Conservation (phyloP, 2,329 filamentous ascomycete genomes). For the Sporothrix pallida region DNA sequence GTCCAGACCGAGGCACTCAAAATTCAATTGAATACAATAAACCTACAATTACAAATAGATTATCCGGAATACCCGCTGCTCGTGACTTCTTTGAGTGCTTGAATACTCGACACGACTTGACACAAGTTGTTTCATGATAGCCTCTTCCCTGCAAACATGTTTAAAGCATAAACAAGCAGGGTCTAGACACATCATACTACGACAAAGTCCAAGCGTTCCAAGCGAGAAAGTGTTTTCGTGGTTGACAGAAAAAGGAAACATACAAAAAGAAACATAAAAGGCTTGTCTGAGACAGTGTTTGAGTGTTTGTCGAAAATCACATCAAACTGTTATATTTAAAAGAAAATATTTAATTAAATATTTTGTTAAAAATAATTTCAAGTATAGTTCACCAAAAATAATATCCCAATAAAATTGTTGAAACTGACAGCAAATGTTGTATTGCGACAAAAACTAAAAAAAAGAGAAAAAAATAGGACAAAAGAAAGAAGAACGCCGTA, state of each 20-base stretch:
- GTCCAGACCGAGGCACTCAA: conserved; percentile 1
- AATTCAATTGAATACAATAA: neutral
- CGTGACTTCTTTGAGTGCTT: no score
- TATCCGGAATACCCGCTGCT: no score
- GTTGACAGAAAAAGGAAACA: neutral
- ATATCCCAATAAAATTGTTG: neutral
- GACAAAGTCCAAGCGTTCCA: neutral
- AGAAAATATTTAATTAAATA: neutral
- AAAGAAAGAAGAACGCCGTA: conserved; percentile 1
- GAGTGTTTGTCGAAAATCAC: no score
- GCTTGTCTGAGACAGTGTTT: neutral
- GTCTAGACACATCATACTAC: neutral
- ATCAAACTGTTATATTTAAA: neutral
- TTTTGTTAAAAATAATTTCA: neutral
- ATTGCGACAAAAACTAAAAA: conserved; percentile 12
- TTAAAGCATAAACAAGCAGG: conserved; percentile 2
- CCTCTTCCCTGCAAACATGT: neutral
- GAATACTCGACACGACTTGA: neutral
- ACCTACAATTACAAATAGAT: neutral
- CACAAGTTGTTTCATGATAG: neutral
- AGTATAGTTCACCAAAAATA: neutral
- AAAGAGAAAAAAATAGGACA: conserved; percentile 10
- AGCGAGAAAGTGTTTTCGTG: neutral
- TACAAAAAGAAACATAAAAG: neutral
- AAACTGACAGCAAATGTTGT: neutral